Conservation (phyloP, 2,329 filamentous ascomycete species). For the Alternaria sp. region DNA sequence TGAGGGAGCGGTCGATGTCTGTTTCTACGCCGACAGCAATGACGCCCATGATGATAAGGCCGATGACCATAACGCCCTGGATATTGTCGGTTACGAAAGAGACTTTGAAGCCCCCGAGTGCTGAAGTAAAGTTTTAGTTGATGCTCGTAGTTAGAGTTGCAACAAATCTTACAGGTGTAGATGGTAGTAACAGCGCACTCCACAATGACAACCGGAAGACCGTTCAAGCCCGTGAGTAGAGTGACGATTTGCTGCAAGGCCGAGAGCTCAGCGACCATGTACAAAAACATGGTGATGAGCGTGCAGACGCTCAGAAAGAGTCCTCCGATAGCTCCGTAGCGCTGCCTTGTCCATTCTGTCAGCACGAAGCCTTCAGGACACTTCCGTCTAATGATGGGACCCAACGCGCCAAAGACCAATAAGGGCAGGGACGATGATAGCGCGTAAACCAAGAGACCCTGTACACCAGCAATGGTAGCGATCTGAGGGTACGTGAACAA, state of each 20-base stretch:
- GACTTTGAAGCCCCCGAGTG: slow-evolving; percentile 80
- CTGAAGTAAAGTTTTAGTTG: slow-evolving; percentile 48
- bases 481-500: slow-evolving; percentile 83
- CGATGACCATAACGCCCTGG: slow-evolving; percentile 78
- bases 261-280: slow-evolving; percentile 86
- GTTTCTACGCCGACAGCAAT: slow-evolving; percentile 80
- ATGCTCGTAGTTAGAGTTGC: no score
- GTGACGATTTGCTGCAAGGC: slow-evolving; percentile 80
- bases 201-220: slow-evolving; percentile 77
- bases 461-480: slow-evolving; percentile 77
- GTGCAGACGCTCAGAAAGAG: slow-evolving; percentile 80
- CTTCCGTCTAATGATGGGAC: slow-evolving; percentile 78
- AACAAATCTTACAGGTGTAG: slow-evolving; percentile 70
- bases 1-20: slow-evolving; percentile 71
- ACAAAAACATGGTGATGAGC: slow-evolving; percentile 80
- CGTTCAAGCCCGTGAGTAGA: slow-evolving; percentile 75
- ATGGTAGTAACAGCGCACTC: slow-evolving; percentile 79
- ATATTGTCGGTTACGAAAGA: slow-evolving; percentile 85
- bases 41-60: slow-evolving; percentile 75
- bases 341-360: slow-evolving; percentile 82
- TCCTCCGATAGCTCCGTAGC: slow-evolving; percentile 73
- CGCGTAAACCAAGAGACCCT: slow-evolving; percentile 79
- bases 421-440: slow-evolving; percentile 74
- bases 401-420: slow-evolving; percentile 74
- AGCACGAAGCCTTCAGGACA: slow-evolving; percentile 85